Evolutionary conservation across 139 green algal species (phyloP), one percentile per base, ranked within the genome.

Genomic region (Ulvella scutata): DNA sequence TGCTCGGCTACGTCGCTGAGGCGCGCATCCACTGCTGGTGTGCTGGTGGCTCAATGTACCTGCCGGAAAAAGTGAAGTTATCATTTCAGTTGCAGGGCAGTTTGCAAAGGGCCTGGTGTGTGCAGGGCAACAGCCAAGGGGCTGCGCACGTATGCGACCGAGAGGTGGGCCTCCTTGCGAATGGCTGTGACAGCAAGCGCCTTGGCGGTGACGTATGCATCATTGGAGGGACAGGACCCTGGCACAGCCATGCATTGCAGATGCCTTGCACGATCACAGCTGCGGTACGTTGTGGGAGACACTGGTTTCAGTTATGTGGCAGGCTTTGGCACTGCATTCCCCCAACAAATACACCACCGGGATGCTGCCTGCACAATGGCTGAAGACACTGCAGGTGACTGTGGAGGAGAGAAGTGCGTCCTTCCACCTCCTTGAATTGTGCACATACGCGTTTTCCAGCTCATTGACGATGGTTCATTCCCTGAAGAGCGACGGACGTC

Each of bases 181-280:
- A 67, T 26, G 9, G 9, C 51, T 29, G 31, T 36, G n/a, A 67
- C 51, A 26, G 51, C 51, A 10, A 26, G n/a, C 13, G 31, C 33
- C 51, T 36, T 67, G 6, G 51, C 20, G 9, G 2, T n/a, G n/a
- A 67, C 33, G 51, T 67, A 67, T 29, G 51, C 51, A 6, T 36
- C 51, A 6, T 29, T 67, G 9, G n/a, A n/a, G 17, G 51, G 51
- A n/a, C n/a, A 36, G 2, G n/a, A n/a, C 9, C n/a, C 9, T 10
- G 51, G n/a, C 10, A 67, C 31, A n/a, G 51, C 17, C 51, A 67
- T 26, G 13, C n/a, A 67, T n/a, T n/a, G n/a, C 7, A 36, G 60
- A 20, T 92, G 87, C 87, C 91, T 87, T 75, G 82, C 73, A 4
- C 82, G 85, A 38, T 81, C 79, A 3, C 86, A 91, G 81, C 76